Evolutionary conservation across 2,329 filamentous ascomycete species (phyloP).

Genomic region (Diaporthe humulicola): DNA sequence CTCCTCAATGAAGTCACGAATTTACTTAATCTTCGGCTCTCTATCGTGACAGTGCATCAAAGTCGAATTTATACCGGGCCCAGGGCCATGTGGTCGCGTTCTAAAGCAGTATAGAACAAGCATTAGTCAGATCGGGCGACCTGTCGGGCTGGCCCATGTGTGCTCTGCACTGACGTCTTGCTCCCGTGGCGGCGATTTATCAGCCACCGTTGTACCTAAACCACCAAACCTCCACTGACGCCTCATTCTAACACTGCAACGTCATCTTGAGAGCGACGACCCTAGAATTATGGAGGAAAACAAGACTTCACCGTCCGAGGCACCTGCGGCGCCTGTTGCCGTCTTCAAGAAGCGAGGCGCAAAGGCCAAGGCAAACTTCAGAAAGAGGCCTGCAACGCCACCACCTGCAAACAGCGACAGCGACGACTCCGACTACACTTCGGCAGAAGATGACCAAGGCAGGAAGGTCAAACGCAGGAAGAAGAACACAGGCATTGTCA

Average conservation of each 20-base stretch:
- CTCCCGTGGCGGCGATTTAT: constrained; percentile 6
- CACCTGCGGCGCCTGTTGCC: constrained; percentile 65
- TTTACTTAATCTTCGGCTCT: too few species aligned
- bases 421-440: constrained; percentile 73
- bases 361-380: constrained; percentile 81
- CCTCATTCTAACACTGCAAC: background rate
- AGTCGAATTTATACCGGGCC: background rate
- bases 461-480: constrained; percentile 83
- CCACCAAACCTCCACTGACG: background rate
- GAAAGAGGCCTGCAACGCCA: constrained; percentile 85
- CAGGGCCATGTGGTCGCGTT: background rate
- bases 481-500: constrained; percentile 75
- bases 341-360: constrained; percentile 89
- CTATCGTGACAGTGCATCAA: background rate
- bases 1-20: too few species aligned
- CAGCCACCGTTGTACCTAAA: background rate
- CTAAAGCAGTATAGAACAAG: background rate
- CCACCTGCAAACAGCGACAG: constrained; percentile 68
- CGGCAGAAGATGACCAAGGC: constrained; percentile 83
- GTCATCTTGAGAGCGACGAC: background rate
- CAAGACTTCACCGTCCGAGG: constrained; percentile 21
- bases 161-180: constrained; percentile 15
- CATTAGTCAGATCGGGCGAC: background rate
- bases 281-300: constrained; percentile 4
- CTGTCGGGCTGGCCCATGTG: background rate